phyloP scores from a whole-genome alignment of 768 basidiomycete species.

The Leccinum arenicola region DNA sequence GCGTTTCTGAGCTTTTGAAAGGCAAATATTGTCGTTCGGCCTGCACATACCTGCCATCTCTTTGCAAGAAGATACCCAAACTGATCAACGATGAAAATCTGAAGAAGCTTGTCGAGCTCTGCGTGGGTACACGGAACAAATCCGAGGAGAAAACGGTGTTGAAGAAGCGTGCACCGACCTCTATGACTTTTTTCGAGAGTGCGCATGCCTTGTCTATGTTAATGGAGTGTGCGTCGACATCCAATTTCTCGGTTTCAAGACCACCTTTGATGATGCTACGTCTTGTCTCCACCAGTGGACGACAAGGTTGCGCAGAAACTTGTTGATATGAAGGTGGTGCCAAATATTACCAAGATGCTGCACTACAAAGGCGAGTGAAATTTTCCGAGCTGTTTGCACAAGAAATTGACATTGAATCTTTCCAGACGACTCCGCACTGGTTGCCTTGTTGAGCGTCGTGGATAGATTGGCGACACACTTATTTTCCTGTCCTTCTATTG shows the following conservation, averaged over 20 bases:
- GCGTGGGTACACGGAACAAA: conserved; percentile 2
- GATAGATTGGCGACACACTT: conserved; percentile 10
- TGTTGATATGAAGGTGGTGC: conserved; percentile 8
- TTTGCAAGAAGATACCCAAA: conserved; percentile 19
- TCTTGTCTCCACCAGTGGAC: conserved; percentile 11
- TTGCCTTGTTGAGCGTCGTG: conserved; percentile 20
- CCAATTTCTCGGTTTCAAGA: too few species aligned
- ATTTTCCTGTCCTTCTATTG: background rate
- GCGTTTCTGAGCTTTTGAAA: conserved; percentile 17
- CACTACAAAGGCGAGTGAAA: conserved; percentile 14
- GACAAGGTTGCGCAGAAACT: conserved; percentile 8
- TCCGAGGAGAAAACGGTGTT: too few species aligned
- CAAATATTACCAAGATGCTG: conserved; percentile 1
- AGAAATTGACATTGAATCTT: background rate
- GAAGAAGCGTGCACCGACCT: too few species aligned
- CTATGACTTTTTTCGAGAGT: too few species aligned
- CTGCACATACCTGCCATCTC: conserved; percentile 28
- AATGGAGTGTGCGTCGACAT: too few species aligned
- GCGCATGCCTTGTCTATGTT: too few species aligned
- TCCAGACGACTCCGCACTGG: conserved; percentile 19
- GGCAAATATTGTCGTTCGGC: conserved; percentile 12
- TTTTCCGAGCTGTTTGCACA: too few species aligned
- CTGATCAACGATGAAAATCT: conserved; percentile 20
- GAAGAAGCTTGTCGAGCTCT: conserved; percentile 16
- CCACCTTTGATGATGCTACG: too few species aligned